Base-by-base conservation (phyloP, 169 alveolate species). In the Cystoisospora suis region DNA sequence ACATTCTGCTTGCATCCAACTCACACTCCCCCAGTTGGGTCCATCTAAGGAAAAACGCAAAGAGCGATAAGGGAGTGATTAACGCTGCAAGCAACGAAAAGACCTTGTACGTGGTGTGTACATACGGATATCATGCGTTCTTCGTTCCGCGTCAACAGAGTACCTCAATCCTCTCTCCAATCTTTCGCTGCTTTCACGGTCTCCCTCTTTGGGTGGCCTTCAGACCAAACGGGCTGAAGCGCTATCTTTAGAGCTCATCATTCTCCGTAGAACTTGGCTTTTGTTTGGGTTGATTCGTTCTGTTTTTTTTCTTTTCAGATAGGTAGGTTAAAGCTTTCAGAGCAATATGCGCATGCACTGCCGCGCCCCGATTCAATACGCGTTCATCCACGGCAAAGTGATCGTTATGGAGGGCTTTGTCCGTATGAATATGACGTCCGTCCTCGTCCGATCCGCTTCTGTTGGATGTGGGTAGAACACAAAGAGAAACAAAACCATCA, bases 311-410 rank as follows among this genome's bases (percentile, higher is more conserved):
- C 81, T 34, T 17, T 45, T 38, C 32, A 7, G 75, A 32, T 88
- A 88, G 32, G 59, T 75, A 70, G 69, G 32, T 34, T 47, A 89
- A n/a, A 9, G 93, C 90, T 32, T 45, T 59, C n/a, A 80, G 49
- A 0, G 88, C 93, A n/a, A 80, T 45, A 29, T 58, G 79, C 46
- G 90, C 93, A 44, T 89, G 77, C 32, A 70, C 79, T 29, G 88
- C 93, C 32, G 93, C 90, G 4, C 91, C 93, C 53, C 40, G 44
- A 17, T 42, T 75, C 83, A 90, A 40, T 12, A 58, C 93, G 29
- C 69, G 89, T 56, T 90, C 93, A 58, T 90, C 93, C 32, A 70
- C 59, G n/a, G 93, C 93, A 81, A 90, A 90, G 61, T 44, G 27
- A 32, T 49, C 83, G 85, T 83, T 87, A 47, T 90, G 93, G 32